A percentile compares a stretch with the other conserved stretches of the same genome.
These are phyloP conservation scores for Carallia pectinifolia DNA, from an alignment of 345 rosid genomes.

Conservation along the genomic window DNA sequence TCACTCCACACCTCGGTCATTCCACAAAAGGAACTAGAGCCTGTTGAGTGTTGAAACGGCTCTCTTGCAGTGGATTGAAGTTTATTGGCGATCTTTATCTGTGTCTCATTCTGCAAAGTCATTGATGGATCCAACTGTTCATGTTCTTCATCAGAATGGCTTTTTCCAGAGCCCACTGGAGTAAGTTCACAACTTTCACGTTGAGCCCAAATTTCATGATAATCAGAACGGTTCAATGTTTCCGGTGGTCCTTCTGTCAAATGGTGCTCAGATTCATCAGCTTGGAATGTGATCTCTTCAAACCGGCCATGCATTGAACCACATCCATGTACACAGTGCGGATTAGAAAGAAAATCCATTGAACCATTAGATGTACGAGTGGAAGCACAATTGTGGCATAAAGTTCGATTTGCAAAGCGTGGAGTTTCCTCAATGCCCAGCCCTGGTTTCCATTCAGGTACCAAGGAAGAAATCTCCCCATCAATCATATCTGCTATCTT, in stretches of 20 bases:
- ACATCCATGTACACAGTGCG: slow-evolving; percentile 55
- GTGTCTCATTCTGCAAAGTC: slow-evolving; percentile 18
- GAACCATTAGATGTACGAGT: slow-evolving; percentile 71
- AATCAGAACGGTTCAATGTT: slow-evolving; percentile 26
- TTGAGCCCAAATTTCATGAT: slow-evolving; percentile 61
- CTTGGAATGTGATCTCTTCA: slow-evolving; percentile 68
- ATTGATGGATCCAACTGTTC: slow-evolving; percentile 36
- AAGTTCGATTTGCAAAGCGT: slow-evolving; percentile 41
- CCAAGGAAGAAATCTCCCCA: slow-evolving; percentile 75
- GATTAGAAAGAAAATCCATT: slow-evolving; percentile 46
- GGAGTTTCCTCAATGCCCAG: slow-evolving; percentile 72
- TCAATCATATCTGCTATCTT: slow-evolving; percentile 88
- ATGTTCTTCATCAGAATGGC: slow-evolving; percentile 57
- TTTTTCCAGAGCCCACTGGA: slow-evolving; percentile 50
- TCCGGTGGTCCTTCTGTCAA: slow-evolving; percentile 30
- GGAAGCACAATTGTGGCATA: slow-evolving; percentile 66
- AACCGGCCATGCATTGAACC: slow-evolving; percentile 82
- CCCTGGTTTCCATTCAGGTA: slow-evolving; percentile 74
- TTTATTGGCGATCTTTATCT: slow-evolving; percentile 26
- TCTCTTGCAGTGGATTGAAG: slow-evolving; percentile 27
- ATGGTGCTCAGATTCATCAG: slow-evolving; percentile 43
- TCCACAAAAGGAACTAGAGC: slow-evolving; percentile 38
- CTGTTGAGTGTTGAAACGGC: slow-evolving; percentile 23
- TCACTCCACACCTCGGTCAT: slow-evolving; percentile 27
- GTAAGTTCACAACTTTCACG: slow-evolving; percentile 75